phyloP scores from a whole-genome alignment of 148 eudicot species.

The Drosera capensis region DNA sequence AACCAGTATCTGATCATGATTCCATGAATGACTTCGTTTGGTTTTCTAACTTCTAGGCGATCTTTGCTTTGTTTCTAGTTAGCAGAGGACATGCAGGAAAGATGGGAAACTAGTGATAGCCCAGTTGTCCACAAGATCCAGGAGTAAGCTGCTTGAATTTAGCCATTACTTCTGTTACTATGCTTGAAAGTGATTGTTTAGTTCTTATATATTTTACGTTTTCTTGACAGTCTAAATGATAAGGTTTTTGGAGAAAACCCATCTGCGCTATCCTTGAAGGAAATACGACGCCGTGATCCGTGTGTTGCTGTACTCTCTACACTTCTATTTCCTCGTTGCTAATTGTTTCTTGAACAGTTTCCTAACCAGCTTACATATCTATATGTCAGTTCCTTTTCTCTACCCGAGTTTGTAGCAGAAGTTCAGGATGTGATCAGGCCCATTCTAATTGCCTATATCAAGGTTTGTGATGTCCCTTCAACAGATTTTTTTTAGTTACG shows the following conservation, averaged over 20 bases:
- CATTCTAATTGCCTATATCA: slow-evolving; percentile 55
- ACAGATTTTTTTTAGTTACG: too few species aligned
- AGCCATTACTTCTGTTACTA: background rate
- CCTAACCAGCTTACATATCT: slow-evolving; percentile 3
- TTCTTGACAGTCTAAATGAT: slow-evolving; percentile 54
- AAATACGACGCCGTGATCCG: slow-evolving; percentile 92
- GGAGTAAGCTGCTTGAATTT: slow-evolving; percentile 35
- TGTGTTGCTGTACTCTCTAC: slow-evolving; percentile 16
- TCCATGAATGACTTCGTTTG: too few species aligned
- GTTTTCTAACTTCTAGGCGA: slow-evolving; percentile 3
- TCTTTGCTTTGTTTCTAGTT: slow-evolving; percentile 44
- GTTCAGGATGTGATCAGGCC: slow-evolving; percentile 81
- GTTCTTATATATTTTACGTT: slow-evolving; percentile 6
- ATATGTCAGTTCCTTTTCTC: slow-evolving; percentile 48
- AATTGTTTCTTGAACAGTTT: background rate
- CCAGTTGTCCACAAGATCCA: slow-evolving; percentile 87
- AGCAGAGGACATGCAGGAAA: slow-evolving; percentile 76
- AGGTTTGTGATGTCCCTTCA: slow-evolving; percentile 29
- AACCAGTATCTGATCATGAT: too few species aligned
- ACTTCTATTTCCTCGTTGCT: background rate
- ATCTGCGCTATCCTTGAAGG: slow-evolving; percentile 71
- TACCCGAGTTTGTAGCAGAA: slow-evolving; percentile 79
- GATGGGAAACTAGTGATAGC: slow-evolving; percentile 91
- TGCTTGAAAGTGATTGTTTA: too few species aligned
- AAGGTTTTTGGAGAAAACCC: slow-evolving; percentile 71